phyloP scores from a whole-genome alignment of 805 yeast genomes.

The Wickerhamomyces silvicola region DNA sequence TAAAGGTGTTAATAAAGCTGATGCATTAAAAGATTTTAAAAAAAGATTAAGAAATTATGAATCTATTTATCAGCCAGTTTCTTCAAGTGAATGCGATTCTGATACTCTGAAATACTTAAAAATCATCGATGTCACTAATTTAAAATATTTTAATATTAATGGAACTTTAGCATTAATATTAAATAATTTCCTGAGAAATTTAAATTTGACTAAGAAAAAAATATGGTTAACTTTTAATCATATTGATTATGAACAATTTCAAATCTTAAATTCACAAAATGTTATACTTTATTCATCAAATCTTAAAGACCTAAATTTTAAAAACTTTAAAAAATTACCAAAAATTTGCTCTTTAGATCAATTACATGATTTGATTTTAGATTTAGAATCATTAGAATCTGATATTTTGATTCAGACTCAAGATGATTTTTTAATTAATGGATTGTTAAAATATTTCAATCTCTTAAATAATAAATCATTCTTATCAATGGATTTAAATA shows the following conservation, averaged over 20 bases:
- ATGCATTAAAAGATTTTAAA: constrained; percentile 29
- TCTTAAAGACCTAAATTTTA: background rate
- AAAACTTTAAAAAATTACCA: background rate
- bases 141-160: constrained; percentile 47
- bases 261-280: background rate
- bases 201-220: constrained; percentile 15
- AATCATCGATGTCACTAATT: constrained; percentile 53
- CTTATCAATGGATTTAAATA: constrained; percentile 5
- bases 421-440: constrained; percentile 16
- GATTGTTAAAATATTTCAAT: constrained; percentile 18
- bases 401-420: constrained; percentile 16
- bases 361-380: constrained; percentile 18
- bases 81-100: constrained; percentile 35
- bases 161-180: constrained; percentile 22
- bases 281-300: background rate
- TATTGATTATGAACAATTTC: background rate
- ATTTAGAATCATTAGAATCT: constrained; percentile 10
- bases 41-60: constrained; percentile 47
- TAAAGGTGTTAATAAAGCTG: constrained; percentile 11
- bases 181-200: constrained; percentile 14
- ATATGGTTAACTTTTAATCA: constrained; percentile 14
- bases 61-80: constrained; percentile 43
- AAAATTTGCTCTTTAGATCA: constrained; percentile 8
- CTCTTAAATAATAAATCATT: constrained; percentile 2
- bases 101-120: constrained; percentile 50